These are phyloP conservation scores for Mycena crocata DNA, from an alignment of 768 basidiomycete genomes.

Conservation along the genomic window DNA sequence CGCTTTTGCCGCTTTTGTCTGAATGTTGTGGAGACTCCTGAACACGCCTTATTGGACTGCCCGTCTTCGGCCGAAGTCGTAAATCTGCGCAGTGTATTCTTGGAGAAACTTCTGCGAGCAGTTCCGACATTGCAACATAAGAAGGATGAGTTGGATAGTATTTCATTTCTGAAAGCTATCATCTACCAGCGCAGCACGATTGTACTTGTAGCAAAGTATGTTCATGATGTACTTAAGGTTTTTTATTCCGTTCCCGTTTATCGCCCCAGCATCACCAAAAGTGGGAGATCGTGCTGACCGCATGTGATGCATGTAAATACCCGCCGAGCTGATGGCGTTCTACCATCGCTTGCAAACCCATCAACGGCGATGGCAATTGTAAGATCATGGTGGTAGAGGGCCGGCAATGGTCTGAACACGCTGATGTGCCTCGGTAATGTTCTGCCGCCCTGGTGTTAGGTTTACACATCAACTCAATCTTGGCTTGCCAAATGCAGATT, in stretches of 20 bases:
- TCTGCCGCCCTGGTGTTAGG: too few species aligned
- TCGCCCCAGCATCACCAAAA: neutral
- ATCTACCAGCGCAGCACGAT: neutral
- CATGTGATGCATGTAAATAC: too few species aligned
- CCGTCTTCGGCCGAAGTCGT: neutral
- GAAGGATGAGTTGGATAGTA: neutral
- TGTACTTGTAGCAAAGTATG: neutral
- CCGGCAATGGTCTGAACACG: too few species aligned
- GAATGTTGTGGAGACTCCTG: neutral
- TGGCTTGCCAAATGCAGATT: too few species aligned
- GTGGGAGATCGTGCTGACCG: too few species aligned
- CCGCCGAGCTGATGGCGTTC: too few species aligned
- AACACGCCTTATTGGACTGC: conserved; percentile 10
- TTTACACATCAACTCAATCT: too few species aligned
- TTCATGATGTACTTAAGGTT: neutral
- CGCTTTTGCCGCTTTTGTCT: conserved; percentile 1
- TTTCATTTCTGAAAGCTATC: neutral
- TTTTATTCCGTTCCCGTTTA: neutral
- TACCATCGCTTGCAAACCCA: too few species aligned
- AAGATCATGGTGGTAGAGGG: too few species aligned
- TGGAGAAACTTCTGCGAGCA: neutral
- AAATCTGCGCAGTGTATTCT: neutral
- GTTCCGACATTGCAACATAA: neutral
- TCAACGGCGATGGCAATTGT: too few species aligned
- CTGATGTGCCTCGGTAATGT: too few species aligned